Base-by-base conservation (phyloP, 2,329 filamentous ascomycete species). In the Neonectria faginata region DNA sequence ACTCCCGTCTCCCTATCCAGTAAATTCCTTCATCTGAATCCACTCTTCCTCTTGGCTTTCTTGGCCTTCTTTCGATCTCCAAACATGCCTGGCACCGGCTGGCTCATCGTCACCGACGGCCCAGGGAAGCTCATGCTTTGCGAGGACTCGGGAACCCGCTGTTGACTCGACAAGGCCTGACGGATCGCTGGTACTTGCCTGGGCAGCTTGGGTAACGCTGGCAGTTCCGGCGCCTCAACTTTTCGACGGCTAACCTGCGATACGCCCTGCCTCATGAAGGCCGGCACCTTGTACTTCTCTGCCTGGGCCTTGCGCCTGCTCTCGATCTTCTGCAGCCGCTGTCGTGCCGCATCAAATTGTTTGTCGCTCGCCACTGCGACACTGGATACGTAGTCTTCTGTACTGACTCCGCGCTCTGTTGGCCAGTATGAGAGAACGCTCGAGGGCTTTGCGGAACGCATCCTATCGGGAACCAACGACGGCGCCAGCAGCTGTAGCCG, bases 1-100 rank as follows among this genome's bases (percentile, higher is more conserved):
- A 47, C 12, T 7, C 44, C 1, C 22, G 45, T 27, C 22, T 27
- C 16, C 16, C 6, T 9, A 16, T 10, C 22, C 5, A 42, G 45
- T 16, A 16, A 27, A 5, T 31, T n/a, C n/a, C 29, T n/a, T 67
- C 58, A 79, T 68, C 78, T 78, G 60, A 84, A 83, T 1, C 81
- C 81, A 10, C 76, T 78, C 72, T 76, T 80, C 71, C 77, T 80
- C 74, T 82, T 83, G 16, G 67, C 64, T 71, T 83, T 84, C 75
- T 83, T 83, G 57, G 75, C 78, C 66, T 75, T 78, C 64, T 77
- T 79, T 54, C 83, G 76, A 67, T 79, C 79, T 27, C 84, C 84
- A 79, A 84, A 84, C 5, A 74, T 67, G 2, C 84, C 84, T n/a
- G 77, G 63, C 14, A 81, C 71, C 10, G 81, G 79, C 69, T 85